Evolutionary conservation across 495 filamentous ascomycete genomes (phyloP), one percentile per base, ranked within the genome.

Genomic region (Clohesyomyces aquaticus): DNA sequence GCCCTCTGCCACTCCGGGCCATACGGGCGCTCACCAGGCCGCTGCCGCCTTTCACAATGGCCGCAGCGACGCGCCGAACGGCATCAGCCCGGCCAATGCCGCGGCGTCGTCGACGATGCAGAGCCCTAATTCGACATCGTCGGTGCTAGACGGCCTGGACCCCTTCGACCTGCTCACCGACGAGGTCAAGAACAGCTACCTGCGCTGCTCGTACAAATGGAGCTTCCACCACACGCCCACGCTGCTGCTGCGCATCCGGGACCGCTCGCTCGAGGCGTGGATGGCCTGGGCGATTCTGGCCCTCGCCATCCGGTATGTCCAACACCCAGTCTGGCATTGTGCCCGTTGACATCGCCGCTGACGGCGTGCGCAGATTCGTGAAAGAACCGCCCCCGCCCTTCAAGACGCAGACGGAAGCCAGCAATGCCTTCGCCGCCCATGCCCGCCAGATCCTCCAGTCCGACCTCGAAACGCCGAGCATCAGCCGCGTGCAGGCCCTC

Each of bases 151-250:
- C n/a, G 61, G 35, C 52, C 29, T 70, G 8, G 63, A 72, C 56
- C 70, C 70, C 16, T 72, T 65, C 45, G 59, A 60, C 14, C 66
- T 70, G 41, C 68, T 72, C 35, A 72, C 67, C 32, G 70, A 72
- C 42, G 70, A 72, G 54, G 70, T 72, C 48, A 72, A 70, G 64
- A 71, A 72, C 51, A 70, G 67, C 50, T 72, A 68, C 57, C 59
- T 72, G 22, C 42, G 70, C 26, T 72, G 70, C 48, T 42, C 60
- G 16, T 72, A 72, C 68, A 72, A 72, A 57, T 72, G 70, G 70
- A 65, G 63, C 55, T 72, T 72, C 52, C 64, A 70, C 54, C 70
- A 72, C 51, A 71, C 61, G 46, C 70, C 70, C n/a, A 71, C 63
- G 58, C 58, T 72, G 49, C 55, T 72, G 54, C 23, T 63, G 56